Evolutionary conservation across 768 basidiomycete species (phyloP).

Genomic region (Lactarius trivialis): DNA sequence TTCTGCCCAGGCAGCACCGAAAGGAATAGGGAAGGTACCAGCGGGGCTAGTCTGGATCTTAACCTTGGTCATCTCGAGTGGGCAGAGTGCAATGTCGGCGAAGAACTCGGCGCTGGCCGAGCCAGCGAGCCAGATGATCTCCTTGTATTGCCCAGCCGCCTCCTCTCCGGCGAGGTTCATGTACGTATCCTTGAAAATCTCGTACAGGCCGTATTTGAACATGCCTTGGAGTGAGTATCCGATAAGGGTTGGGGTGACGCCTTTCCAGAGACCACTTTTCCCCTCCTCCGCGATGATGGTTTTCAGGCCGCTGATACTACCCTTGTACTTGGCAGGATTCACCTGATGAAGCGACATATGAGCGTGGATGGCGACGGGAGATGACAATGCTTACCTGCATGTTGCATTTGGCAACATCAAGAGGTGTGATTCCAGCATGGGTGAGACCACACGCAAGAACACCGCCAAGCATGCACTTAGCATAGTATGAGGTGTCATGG

Average conservation of each 20-base stretch:
- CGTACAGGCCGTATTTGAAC: constrained; percentile 99
- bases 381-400: constrained; percentile 58
- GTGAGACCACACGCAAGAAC: constrained; percentile 81
- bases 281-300: constrained; percentile 77
- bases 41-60: constrained; percentile 75
- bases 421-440: constrained; percentile 80
- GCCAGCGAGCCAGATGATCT: constrained; percentile 87
- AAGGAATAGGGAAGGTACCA: constrained; percentile 73
- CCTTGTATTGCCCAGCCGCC: constrained; percentile 71
- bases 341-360: constrained; percentile 41
- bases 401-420: constrained; percentile 88
- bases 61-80: constrained; percentile 90
- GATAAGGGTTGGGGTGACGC: constrained; percentile 86
- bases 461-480: constrained; percentile 87
- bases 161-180: constrained; percentile 88
- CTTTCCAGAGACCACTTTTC: constrained; percentile 85
- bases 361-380: not conserved
- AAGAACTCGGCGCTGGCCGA: constrained; percentile 95
- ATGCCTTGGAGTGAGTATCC: constrained; percentile 95
- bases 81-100: constrained; percentile 94
- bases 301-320: constrained; percentile 53
- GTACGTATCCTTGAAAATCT: constrained; percentile 92
- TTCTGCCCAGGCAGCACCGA: constrained; percentile 62
- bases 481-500: constrained; percentile 69
- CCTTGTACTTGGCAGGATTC: constrained; percentile 67